Evolutionary conservation across 805 yeast genomes (phyloP).

Genomic region (Suhomyces tanzawaensis): DNA sequence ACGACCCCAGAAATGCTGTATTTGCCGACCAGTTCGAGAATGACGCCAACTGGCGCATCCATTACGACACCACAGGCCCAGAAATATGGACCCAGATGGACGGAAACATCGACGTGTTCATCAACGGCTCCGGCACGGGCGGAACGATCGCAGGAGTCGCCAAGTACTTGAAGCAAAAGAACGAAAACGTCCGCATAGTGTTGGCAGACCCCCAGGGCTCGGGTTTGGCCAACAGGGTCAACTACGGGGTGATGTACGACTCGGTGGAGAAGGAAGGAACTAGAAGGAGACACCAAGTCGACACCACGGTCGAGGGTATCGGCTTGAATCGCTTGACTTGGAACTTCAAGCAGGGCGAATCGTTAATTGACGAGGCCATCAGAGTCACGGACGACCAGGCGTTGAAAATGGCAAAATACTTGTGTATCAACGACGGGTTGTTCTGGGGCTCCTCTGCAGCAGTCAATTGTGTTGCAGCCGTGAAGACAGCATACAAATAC

Average conservation of each 20-base stretch:
- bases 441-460: constrained; percentile 95
- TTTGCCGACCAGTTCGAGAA: constrained; percentile 97
- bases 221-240: constrained; percentile 81
- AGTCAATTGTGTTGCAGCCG: constrained; percentile 88
- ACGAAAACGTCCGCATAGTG: constrained; percentile 46
- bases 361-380: constrained; percentile 70
- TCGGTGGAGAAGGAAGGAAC: constrained; percentile 87
- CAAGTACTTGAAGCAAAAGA: constrained; percentile 41
- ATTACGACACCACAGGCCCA: constrained; percentile 84
- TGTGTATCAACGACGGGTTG: constrained; percentile 81
- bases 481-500: constrained; percentile 44
- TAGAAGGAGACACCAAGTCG: constrained; percentile 93
- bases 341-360: constrained; percentile 73
- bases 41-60: constrained; percentile 84
- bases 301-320: constrained; percentile 89
- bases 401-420: constrained; percentile 78
- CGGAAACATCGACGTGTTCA: constrained; percentile 66
- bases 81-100: constrained; percentile 79
- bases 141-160: constrained; percentile 30
- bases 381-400: constrained; percentile 82
- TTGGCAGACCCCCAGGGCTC: constrained; percentile 97
- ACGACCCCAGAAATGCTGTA: constrained; percentile 52
- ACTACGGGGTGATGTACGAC: constrained; percentile 93
- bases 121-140: constrained; percentile 94
- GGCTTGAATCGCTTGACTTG: constrained; percentile 85